phyloP scores from a whole-genome alignment of 371 early-diverging fungal genomes.

The Apophysomyces ossiformis region DNA sequence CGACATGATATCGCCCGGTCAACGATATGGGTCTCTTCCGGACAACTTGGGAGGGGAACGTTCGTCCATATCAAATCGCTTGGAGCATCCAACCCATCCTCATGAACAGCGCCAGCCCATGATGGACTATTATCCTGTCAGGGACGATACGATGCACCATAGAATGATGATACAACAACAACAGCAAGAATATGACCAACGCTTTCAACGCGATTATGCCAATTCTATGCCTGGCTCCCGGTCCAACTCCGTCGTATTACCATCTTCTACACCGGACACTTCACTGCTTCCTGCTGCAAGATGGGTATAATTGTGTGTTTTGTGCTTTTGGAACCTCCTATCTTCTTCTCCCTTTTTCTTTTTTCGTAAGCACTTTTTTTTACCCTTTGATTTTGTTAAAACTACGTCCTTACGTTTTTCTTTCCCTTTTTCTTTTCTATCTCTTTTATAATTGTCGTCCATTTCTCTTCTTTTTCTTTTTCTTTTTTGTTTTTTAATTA shows the following conservation, averaged over 20 bases:
- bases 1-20: neutral
- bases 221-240: neutral
- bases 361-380: too few relatives aligned
- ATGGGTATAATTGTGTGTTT: neutral
- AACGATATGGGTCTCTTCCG: neutral
- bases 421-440: too few relatives aligned
- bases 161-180: conserved; percentile 6
- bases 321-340: neutral
- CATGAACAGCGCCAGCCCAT: conserved; percentile 1
- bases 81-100: conserved; percentile 3
- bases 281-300: neutral
- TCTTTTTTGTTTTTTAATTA: neutral
- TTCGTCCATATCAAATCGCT: neutral
- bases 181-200: conserved; percentile 5
- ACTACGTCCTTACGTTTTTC: too few relatives aligned
- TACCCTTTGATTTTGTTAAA: too few relatives aligned
- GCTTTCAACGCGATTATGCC: neutral
- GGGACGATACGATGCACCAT: conserved; percentile 3
- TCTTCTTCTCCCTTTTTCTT: too few relatives aligned
- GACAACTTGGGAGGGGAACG: neutral
- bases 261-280: conserved; percentile 5
- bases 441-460: neutral
- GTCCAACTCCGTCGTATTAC: neutral
- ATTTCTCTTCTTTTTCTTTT: neutral
- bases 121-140: conserved; percentile 4